Conservation (phyloP, 768 basidiomycete genomes). For the Fomitopsis serialis region DNA sequence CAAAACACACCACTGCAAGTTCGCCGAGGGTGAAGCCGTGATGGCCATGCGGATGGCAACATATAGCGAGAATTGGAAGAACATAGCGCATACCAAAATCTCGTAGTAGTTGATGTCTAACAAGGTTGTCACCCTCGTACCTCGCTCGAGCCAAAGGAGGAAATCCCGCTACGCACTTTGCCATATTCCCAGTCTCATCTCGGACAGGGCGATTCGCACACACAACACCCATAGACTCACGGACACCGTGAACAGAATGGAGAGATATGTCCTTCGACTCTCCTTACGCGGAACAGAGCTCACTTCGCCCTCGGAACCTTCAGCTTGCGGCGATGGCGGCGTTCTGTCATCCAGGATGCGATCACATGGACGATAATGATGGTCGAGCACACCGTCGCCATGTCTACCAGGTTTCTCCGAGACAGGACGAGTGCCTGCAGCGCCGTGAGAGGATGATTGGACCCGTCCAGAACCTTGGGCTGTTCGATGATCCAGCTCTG, state of each 20-base stretch:
- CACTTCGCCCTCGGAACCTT: conserved; percentile 61
- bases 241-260: conserved; percentile 55
- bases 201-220: conserved; percentile 42
- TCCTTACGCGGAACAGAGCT: conserved; percentile 75
- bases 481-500: conserved; percentile 74
- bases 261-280: conserved; percentile 54
- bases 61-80: conserved; percentile 92
- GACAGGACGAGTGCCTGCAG: conserved; percentile 56
- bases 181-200: conserved; percentile 53
- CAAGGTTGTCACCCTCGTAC: not conserved
- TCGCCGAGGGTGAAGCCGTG: conserved; percentile 96
- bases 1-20: conserved; percentile 82
- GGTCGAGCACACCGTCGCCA: conserved; percentile 75
- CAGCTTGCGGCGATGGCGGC: conserved; percentile 35
- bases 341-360: conserved; percentile 74
- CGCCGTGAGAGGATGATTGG: conserved; percentile 36
- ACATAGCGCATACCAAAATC: conserved; percentile 61
- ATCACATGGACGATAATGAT: conserved; percentile 76
- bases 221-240: conserved; percentile 45
- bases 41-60: conserved; percentile 85
- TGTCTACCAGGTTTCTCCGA: conserved; percentile 71
- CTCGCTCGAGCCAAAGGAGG: not conserved
- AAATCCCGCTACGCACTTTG: conserved; percentile 46
- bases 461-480: conserved; percentile 49
- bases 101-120: conserved; percentile 79